These are phyloP conservation scores for Licmophora abbreviata DNA, from an alignment of 108 stramenopile species.

Conservation along the genomic window DNA sequence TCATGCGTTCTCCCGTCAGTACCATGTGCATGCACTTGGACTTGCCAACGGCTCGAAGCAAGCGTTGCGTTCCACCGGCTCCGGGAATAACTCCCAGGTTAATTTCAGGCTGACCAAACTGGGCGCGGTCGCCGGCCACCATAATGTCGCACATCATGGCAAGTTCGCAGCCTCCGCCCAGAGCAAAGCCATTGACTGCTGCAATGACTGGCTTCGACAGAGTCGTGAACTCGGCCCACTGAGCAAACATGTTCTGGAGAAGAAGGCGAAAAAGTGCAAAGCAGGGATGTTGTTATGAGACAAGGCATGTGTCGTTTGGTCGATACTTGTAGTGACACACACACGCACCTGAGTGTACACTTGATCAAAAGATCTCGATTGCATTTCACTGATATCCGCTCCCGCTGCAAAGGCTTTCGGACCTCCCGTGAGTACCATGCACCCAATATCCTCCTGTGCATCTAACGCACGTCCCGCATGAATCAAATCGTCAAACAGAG, in stretches of 20 bases:
- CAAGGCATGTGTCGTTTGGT: too few species aligned
- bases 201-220: constrained; percentile 86
- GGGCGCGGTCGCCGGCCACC: constrained; percentile 85
- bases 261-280: too few species aligned
- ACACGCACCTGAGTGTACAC: constrained; percentile 59
- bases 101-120: constrained; percentile 98
- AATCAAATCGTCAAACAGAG: constrained; percentile 78
- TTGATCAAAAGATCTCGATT: constrained; percentile 56
- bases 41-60: constrained; percentile 95
- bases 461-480: constrained; percentile 75
- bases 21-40: constrained; percentile 97
- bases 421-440: constrained; percentile 92
- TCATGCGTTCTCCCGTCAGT: constrained; percentile 89
- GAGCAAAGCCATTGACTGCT: constrained; percentile 95
- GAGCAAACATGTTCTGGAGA: constrained; percentile 87
- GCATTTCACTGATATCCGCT: constrained; percentile 97
- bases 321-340: constrained; percentile 1
- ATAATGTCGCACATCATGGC: constrained; percentile 99
- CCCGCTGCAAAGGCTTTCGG: constrained; percentile 94
- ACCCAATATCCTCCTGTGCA: constrained; percentile 67
- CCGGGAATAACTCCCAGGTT: constrained; percentile 94
- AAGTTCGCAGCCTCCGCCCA: constrained; percentile 98
- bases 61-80: constrained; percentile 94
- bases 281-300: too few species aligned
- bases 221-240: constrained; percentile 82